Evolutionary conservation across 1,284 basidiomycete species (phyloP), one percentile per base, ranked within the genome.

Genomic region (Irpex lacteus): DNA sequence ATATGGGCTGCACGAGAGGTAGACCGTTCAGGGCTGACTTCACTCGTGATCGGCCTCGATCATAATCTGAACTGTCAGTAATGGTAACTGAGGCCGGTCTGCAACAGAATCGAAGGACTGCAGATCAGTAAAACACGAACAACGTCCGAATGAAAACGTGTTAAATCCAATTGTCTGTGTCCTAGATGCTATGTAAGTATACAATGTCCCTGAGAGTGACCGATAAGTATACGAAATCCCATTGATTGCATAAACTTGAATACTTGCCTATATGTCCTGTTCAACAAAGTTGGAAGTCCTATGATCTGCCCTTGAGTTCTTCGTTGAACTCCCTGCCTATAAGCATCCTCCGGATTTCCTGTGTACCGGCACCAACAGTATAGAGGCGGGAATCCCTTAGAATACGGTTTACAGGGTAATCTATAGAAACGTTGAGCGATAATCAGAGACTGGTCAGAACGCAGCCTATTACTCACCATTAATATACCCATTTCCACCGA

Each of bases 401-500:
- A 67, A 96, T 86, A 38, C 95, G 88, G 18, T 94, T 95, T 69
- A 90, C 87, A 5, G 94, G 91, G 72, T 96, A 98, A 67, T 97
- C 95, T 93, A 62, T n/a, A 36, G 18, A 55, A 5, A 13, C n/a
- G 54, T 64, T 19, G 64, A 21, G 26, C 4, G 53, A 18, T 19
- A 19, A 34, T 36, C 9, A 13, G 34, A 36, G 57, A 15, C 11
- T 15, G 15, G 26, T 21, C 60, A 18, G 37, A 57, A 57, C 62
- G 58, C 15, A 44, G 40, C 15, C 26, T 26, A 26, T 26, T 5
- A 75, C 80, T 66, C 63, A 90, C 92, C 93, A 68, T 96, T 95
- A 74, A 96, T 95, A 73, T 96, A 96, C 5, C 95, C 95, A 74
- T 96, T 96, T 4, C 95, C 95, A 64, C 95, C 95, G 61, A 96